Evolutionary conservation across 2,329 filamentous ascomycete species (phyloP).

Genomic region (Trichothecium roseum): DNA sequence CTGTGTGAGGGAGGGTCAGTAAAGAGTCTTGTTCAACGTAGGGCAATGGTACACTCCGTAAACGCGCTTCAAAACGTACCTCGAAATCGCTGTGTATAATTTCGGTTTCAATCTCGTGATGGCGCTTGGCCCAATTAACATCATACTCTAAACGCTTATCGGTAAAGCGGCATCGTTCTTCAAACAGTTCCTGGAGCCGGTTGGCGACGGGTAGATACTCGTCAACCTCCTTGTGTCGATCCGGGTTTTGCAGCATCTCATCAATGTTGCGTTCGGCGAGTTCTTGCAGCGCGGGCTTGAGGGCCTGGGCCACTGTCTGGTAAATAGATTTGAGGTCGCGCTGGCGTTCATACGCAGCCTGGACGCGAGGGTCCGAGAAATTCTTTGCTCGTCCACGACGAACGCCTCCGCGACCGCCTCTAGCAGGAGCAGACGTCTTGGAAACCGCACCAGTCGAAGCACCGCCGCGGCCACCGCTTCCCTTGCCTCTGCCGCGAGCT

Average conservation of each 20-base stretch:
- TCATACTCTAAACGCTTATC: conserved; percentile 22
- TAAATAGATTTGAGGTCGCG: conserved; percentile 57
- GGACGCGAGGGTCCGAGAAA: conserved; percentile 41
- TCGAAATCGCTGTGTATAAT: conserved; percentile 23
- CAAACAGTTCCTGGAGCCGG: conserved; percentile 30
- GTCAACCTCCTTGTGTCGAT: conserved; percentile 39
- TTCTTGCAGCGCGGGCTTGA: conserved; percentile 57
- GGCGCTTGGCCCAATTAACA: conserved; percentile 26
- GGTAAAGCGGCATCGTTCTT: conserved; percentile 18
- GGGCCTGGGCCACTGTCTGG: conserved; percentile 48
- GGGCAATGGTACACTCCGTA: too few relatives aligned
- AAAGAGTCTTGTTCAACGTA: background rate
- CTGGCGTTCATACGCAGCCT: conserved; percentile 52
- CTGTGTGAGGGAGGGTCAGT: conserved; percentile 12
- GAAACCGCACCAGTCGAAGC: conserved; percentile 3
- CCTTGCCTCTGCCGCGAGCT: conserved; percentile 16
- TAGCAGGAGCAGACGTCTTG: conserved; percentile 6
- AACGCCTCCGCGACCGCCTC: conserved; percentile 22
- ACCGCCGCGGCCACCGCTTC: conserved; percentile 14
- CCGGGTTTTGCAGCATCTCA: conserved; percentile 42
- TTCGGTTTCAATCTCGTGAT: conserved; percentile 20
- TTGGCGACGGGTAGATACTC: conserved; percentile 42
- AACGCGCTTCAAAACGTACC: conserved; percentile 20
- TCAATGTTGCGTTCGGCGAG: conserved; percentile 51
- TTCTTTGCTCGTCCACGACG: conserved; percentile 44